Evolutionary conservation across 805 yeast species (phyloP).

Genomic region (Nakazawaea peltata): DNA sequence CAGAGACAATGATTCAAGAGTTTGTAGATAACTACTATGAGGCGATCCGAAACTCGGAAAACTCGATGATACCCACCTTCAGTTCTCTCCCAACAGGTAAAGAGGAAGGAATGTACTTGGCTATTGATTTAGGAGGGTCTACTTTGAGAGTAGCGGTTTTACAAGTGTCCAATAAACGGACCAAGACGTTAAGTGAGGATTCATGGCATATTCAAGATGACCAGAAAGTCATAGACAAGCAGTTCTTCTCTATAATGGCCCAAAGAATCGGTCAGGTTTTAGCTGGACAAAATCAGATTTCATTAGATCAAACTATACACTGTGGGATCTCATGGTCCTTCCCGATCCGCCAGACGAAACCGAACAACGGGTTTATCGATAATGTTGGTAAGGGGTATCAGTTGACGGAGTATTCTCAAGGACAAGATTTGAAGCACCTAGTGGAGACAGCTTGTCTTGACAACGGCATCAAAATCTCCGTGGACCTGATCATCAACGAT

Average conservation of each 20-base stretch:
- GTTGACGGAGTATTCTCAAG: slow-evolving; percentile 32
- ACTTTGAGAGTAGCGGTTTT: slow-evolving; percentile 33
- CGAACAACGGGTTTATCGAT: slow-evolving; percentile 36
- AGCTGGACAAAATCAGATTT: neutral
- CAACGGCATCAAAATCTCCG: slow-evolving; percentile 22
- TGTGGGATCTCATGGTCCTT: slow-evolving; percentile 53
- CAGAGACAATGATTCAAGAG: neutral
- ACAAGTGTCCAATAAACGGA: slow-evolving; percentile 10
- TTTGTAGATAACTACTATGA: slow-evolving; percentile 6
- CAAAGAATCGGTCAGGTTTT: slow-evolving; percentile 24
- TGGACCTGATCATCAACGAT: slow-evolving; percentile 49
- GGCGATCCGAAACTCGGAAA: slow-evolving; percentile 7
- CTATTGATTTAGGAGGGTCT: slow-evolving; percentile 51
- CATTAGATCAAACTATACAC: slow-evolving; percentile 16
- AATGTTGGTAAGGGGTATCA: slow-evolving; percentile 58
- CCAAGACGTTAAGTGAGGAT: slow-evolving; percentile 10
- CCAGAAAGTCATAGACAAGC: slow-evolving; percentile 29
- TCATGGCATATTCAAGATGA: slow-evolving; percentile 31
- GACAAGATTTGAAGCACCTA: slow-evolving; percentile 32
- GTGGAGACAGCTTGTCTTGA: slow-evolving; percentile 26
- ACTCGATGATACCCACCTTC: slow-evolving; percentile 11
- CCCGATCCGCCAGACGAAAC: slow-evolving; percentile 35
- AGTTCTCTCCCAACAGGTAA: slow-evolving; percentile 12
- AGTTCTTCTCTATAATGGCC: slow-evolving; percentile 37
- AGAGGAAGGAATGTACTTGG: slow-evolving; percentile 24